Conservation (phyloP, 495 filamentous ascomycete species). For the Hypoxylon crocopeplum region DNA sequence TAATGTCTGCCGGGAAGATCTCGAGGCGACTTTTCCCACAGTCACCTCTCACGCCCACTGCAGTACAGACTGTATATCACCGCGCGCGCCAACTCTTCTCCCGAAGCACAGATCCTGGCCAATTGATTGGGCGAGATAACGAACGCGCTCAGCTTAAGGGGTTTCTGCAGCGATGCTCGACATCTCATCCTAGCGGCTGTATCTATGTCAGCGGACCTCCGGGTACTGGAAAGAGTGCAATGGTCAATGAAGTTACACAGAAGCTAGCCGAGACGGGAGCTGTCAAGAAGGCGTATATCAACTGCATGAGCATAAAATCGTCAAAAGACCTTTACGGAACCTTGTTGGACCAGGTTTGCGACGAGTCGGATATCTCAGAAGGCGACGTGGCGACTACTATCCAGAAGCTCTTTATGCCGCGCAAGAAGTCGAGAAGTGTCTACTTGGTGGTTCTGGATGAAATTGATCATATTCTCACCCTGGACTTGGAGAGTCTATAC, state of each 20-base stretch:
- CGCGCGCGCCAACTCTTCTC: slow-evolving; percentile 87
- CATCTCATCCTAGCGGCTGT: slow-evolving; percentile 73
- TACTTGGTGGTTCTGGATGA: slow-evolving; percentile 91
- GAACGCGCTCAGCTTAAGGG: slow-evolving; percentile 73
- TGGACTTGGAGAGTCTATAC: slow-evolving; percentile 87
- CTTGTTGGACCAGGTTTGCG: slow-evolving; percentile 62
- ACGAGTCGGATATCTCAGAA: slow-evolving; percentile 48
- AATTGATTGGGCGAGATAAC: slow-evolving; percentile 80
- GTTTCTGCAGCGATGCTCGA: slow-evolving; percentile 72
- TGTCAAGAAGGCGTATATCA: slow-evolving; percentile 78
- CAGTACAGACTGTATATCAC: slow-evolving; percentile 77
- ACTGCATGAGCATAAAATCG: slow-evolving; percentile 93
- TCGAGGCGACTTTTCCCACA: slow-evolving; percentile 62
- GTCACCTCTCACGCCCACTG: slow-evolving; percentile 68
- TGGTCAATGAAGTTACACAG: slow-evolving; percentile 79
- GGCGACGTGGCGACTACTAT: slow-evolving; percentile 65
- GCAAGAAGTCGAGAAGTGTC: slow-evolving; percentile 59
- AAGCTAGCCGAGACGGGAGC: slow-evolving; percentile 53
- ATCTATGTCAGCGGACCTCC: slow-evolving; percentile 95
- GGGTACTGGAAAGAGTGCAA: slow-evolving; percentile 94
- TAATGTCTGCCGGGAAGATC: slow-evolving; percentile 57
- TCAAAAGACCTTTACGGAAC: slow-evolving; percentile 81
- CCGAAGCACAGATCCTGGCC: slow-evolving; percentile 73
- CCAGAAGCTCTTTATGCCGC: slow-evolving; percentile 68
- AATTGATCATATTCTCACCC: slow-evolving; percentile 87